Base-by-base conservation (phyloP, 345 rosid genomes). In the Boechera divaricarpa region DNA sequence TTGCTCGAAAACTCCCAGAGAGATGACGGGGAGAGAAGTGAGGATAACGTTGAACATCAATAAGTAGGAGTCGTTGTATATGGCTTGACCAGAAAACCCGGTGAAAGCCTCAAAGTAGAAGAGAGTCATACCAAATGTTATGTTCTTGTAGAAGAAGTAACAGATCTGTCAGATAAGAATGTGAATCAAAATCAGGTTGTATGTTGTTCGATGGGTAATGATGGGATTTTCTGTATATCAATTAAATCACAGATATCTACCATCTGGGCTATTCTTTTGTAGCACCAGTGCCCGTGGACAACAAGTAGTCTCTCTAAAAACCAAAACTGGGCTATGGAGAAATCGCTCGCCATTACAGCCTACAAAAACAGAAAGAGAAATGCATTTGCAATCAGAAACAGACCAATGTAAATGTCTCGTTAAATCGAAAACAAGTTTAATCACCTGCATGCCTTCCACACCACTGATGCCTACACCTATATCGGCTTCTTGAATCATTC, bases 401-500 rank as follows among this genome's bases (percentile, higher is more conserved):
- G 31, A 41, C 51, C 54, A 67, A 58, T 4, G 24, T 12, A 29
- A 1, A 38, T 29, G 53, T 49, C 16, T 28, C 10, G 6, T 48
- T 33, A 70, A 10, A 49, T 58, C 18, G 36, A 31, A 13, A 45
- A 26, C 41, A 11, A 32, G 49, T 76, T 45, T 7, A 72, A 58
- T 80, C 67, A 91, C 97, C 88, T 91, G 97, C 95, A 90, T 92
- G 72, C 97, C 95, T 79, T 91, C 97, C 82, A 88, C 83, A 51
- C 97, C 97, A 60, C 97, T 91, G 78, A 91, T 91, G 16, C 97
- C 95, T 28, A 91, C 82, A 54, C 97, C 97, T 69, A 92, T 90
- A 66, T 90, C 97, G 5, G 97, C 97, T 87, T 90, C 97, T 81
- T 92, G 97, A 84, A 92, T 92, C 97, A 90, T 92, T 57, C 97